A percentile compares a stretch with the other conserved stretches of the same genome.
Evolutionary conservation across 129 eudicot species (phyloP).

Genomic region (Oenanthe sinensis): DNA sequence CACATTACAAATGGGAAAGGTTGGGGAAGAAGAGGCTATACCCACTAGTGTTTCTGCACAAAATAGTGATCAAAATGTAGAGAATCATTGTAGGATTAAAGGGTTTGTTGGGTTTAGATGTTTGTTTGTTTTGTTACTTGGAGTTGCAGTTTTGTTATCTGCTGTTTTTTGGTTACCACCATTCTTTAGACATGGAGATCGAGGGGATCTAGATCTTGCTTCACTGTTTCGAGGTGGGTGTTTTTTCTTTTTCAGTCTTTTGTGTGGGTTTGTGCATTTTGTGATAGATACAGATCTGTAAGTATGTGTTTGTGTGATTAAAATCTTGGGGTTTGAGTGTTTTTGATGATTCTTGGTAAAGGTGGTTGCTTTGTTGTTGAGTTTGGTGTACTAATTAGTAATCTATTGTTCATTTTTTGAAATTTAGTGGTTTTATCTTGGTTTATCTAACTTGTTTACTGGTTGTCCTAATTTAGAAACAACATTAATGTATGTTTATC

Average conservation of each 20-base stretch:
- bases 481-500: background rate
- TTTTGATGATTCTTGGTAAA: conserved; percentile 1
- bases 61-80: conserved; percentile 25
- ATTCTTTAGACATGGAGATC: conserved; percentile 43
- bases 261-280: conserved; percentile 14
- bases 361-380: conserved; percentile 1
- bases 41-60: conserved; percentile 39
- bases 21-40: conserved; percentile 39
- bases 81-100: conserved; percentile 19
- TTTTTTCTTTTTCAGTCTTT: background rate
- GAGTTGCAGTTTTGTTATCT: conserved; percentile 64
- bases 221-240: conserved; percentile 59
- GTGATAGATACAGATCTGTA: conserved; percentile 19
- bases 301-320: background rate
- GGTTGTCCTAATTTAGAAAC: background rate
- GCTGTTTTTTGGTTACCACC: conserved; percentile 89
- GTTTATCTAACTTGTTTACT: background rate
- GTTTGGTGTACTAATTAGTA: conserved; percentile 14
- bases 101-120: conserved; percentile 50
- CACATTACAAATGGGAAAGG: conserved; percentile 80
- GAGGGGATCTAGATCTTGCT: conserved; percentile 74
- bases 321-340: conserved; percentile 6
- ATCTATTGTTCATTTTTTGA: background rate
- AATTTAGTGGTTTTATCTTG: background rate
- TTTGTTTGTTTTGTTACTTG: conserved; percentile 56